These are phyloP conservation scores for Echites panduratus DNA, from an alignment of 257 asterid species.

Conservation along the genomic window DNA sequence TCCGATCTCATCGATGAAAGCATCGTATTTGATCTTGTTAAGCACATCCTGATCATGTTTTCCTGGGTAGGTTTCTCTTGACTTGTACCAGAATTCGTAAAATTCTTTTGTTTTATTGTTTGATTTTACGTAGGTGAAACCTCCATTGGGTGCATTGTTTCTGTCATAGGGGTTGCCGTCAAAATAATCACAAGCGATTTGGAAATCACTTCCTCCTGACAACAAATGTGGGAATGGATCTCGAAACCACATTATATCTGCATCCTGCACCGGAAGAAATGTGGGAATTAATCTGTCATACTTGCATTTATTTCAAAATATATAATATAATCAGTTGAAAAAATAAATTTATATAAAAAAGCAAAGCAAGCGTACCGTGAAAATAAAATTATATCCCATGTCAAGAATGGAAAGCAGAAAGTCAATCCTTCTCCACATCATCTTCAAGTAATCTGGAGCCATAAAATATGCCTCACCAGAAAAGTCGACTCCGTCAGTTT, in stretches of 20 bases:
- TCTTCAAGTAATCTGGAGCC: conserved; percentile 45
- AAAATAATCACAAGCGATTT: conserved; percentile 57
- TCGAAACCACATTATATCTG: conserved; percentile 63
- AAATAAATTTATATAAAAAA: too few relatives aligned
- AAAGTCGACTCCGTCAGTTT: conserved; percentile 38
- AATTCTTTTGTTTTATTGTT: conserved; percentile 42
- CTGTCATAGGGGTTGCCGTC: conserved; percentile 25
- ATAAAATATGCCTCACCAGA: conserved; percentile 51
- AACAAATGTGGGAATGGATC: conserved; percentile 47
- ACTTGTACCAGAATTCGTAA: conserved; percentile 48
- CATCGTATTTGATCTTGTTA: conserved; percentile 35
- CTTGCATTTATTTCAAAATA: too few relatives aligned
- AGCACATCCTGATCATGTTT: conserved; percentile 63
- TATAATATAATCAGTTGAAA: too few relatives aligned
- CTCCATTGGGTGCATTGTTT: conserved; percentile 46
- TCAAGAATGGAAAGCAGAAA: conserved; percentile 43
- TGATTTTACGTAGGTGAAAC: conserved; percentile 51
- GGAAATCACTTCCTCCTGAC: conserved; percentile 44
- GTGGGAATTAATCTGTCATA: too few relatives aligned
- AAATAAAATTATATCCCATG: conserved; percentile 47
- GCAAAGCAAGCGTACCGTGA: conserved; percentile 43
- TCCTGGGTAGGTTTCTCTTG: conserved; percentile 35
- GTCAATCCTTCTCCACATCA: conserved; percentile 62
- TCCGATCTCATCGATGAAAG: conserved; percentile 29
- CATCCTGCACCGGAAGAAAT: conserved; percentile 36